Base-by-base conservation (phyloP, 2,329 filamentous ascomycete genomes). In the Ilyonectria mors-panacis region DNA sequence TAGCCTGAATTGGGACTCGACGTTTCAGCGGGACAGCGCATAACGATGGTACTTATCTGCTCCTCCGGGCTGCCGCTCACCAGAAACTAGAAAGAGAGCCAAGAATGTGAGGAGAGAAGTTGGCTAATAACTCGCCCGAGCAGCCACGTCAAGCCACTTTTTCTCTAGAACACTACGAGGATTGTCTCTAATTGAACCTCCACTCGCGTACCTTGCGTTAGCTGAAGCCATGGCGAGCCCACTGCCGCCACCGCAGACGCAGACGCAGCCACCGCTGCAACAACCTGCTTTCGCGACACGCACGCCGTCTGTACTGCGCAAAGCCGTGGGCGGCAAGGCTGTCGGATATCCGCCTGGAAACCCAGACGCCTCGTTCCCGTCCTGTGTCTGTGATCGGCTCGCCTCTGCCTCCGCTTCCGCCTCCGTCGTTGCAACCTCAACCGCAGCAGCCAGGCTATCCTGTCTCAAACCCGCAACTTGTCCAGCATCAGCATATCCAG, bases 231-330 rank as follows among this genome's bases (percentile, higher is more conserved):
- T 66, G 63, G 45, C 54, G 10, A 50, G 30, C 23, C 37, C 51
- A 30, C 59, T 51, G 21, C 56, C 50, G 23, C 63, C 56, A 35
- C 44, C 50, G 6, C 37, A 56, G 17, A 44, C 45, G 15, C 63
- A 65, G 44, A 59, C 56, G 37, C 57, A 57, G 45, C 45, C 51
- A 23, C 56, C 53, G 26, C 57, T 61, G 45, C 51, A 51, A 17
- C 56, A 59, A 12, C 60, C 60, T 37, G 51, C 35, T 19, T 48
- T 45, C 26, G 51, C 60, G 63, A 61, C 50, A 17, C 50, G 51
- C 6, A 35, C 59, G 44, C 65, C 60, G n/a, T 42, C 59, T 8
- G 57, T 56, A 4, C 30, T 33, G 15, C 61, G 47, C 12, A 64
- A 44, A 37, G n/a, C 54, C 9, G 26, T 64, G 6, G 23, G 44